A percentile compares a stretch with the other conserved stretches of the same genome.
Conservation (phyloP, 2,329 filamentous ascomycete species). For the Parasarocladium wereldwijsianum region DNA sequence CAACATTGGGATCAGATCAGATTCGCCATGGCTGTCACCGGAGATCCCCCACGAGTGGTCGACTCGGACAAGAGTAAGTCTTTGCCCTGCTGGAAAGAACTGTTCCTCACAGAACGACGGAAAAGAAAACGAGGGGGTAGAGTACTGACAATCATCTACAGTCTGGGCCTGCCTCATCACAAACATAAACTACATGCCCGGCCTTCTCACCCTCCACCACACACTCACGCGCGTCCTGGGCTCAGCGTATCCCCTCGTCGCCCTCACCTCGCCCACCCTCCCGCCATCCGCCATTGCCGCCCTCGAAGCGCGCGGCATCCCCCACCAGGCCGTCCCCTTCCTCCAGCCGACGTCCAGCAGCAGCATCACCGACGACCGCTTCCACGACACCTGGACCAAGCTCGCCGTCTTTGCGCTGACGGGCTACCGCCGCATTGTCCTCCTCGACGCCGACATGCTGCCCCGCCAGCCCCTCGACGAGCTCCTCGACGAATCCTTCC, state of each 20-base stretch:
- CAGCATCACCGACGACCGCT: slow-evolving; percentile 55
- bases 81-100: slow-evolving; percentile 3
- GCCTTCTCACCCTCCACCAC: slow-evolving; percentile 68
- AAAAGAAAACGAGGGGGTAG: too few relatives aligned
- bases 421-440: slow-evolving; percentile 67
- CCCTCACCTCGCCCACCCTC: slow-evolving; percentile 69
- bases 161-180: slow-evolving; percentile 86
- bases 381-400: slow-evolving; percentile 86
- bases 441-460: slow-evolving; percentile 82
- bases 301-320: slow-evolving; percentile 54
- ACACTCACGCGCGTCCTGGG: slow-evolving; percentile 52
- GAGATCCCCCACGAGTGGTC: slow-evolving; percentile 3
- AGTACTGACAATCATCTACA: slow-evolving; percentile 18
- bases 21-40: too few relatives aligned
- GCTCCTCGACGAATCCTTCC: slow-evolving; percentile 49
- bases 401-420: slow-evolving; percentile 62
- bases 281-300: slow-evolving; percentile 53
- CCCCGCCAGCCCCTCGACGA: slow-evolving; percentile 79
- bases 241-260: slow-evolving; percentile 59
- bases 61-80: slow-evolving; percentile 4
- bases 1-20: too few relatives aligned
- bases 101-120: too few relatives aligned
- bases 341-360: slow-evolving; percentile 39
- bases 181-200: slow-evolving; percentile 67
- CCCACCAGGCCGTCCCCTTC: slow-evolving; percentile 55